phyloP scores from a whole-genome alignment of 768 basidiomycete species.

The Russula emetica region DNA sequence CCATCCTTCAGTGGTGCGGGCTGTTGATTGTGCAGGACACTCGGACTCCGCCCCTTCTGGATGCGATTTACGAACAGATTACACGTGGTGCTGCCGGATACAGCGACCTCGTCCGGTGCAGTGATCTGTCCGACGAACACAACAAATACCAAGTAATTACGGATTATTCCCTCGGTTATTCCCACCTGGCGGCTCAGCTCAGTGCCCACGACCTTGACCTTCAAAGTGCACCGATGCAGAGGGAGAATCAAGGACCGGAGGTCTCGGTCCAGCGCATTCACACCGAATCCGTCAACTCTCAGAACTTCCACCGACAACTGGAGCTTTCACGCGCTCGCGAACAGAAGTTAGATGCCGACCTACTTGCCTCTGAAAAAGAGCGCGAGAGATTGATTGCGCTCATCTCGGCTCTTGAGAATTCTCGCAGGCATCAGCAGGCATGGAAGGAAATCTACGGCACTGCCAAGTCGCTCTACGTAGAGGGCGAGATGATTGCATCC shows the following conservation, averaged over 20 bases:
- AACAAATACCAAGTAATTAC: not conserved
- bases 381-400: not conserved
- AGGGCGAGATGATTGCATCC: not conserved
- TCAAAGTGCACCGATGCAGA: not conserved
- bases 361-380: conserved; percentile 2
- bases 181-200: not conserved
- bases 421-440: not conserved
- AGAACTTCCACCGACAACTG: not conserved
- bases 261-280: not conserved
- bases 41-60: conserved; percentile 1
- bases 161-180: not conserved
- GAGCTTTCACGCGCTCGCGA: conserved; percentile 6
- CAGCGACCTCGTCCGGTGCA: not conserved
- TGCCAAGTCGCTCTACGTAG: not conserved
- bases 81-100: not conserved
- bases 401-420: conserved; percentile 5
- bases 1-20: conserved; percentile 9
- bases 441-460: not conserved
- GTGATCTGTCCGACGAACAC: not conserved
- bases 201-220: not conserved
- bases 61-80: conserved; percentile 15
- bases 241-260: not conserved
- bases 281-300: not conserved
- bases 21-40: not conserved
- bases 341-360: not conserved